A percentile compares a stretch with the other conserved stretches of the same genome.
phyloP scores from a whole-genome alignment of 352 stramenopile genomes.

The Phytophthora sojae region DNA sequence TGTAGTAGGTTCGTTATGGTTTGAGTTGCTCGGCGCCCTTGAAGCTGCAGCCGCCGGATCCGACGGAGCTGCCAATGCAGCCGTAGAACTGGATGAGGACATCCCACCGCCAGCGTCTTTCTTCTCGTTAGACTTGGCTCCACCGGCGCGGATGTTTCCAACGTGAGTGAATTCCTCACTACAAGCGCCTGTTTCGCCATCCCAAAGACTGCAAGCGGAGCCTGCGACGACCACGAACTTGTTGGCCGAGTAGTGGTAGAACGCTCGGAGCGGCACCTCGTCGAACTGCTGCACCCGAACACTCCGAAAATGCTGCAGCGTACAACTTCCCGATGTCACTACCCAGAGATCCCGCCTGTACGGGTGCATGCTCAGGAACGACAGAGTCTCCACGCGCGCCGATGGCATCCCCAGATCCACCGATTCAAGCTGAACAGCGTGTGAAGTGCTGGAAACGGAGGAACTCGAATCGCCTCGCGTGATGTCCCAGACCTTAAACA shows the following conservation, averaged over 20 bases:
- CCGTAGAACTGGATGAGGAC: slow-evolving; percentile 1
- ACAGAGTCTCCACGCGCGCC: slow-evolving; percentile 56
- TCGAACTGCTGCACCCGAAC: slow-evolving; percentile 72
- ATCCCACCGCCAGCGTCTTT: slow-evolving; percentile 1
- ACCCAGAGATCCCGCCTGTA: slow-evolving; percentile 70
- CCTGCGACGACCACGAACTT: slow-evolving; percentile 72
- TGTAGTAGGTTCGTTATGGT: slow-evolving; percentile 34
- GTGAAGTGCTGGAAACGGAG: slow-evolving; percentile 39
- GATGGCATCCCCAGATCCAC: slow-evolving; percentile 66
- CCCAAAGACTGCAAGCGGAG: slow-evolving; percentile 75
- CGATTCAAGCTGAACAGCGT: slow-evolving; percentile 73
- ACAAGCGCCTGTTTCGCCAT: slow-evolving; percentile 62
- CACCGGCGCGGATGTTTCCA: slow-evolving; percentile 18
- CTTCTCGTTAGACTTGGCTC: not conserved
- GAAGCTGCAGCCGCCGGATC: slow-evolving; percentile 2
- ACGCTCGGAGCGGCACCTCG: slow-evolving; percentile 72
- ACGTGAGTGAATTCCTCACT: slow-evolving; percentile 68
- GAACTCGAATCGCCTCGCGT: slow-evolving; percentile 44
- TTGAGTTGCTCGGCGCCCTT: slow-evolving; percentile 8
- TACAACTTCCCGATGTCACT: slow-evolving; percentile 52
- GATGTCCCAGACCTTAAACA: slow-evolving; percentile 91
- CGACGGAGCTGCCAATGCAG: not conserved
- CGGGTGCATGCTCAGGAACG: slow-evolving; percentile 66
- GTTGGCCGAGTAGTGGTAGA: slow-evolving; percentile 78
- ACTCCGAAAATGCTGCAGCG: slow-evolving; percentile 65